Percentiles rank a stretch among this genome's conserved stretches.
Conservation (phyloP, 2,329 filamentous ascomycete genomes). For the Alternaria longipes region DNA sequence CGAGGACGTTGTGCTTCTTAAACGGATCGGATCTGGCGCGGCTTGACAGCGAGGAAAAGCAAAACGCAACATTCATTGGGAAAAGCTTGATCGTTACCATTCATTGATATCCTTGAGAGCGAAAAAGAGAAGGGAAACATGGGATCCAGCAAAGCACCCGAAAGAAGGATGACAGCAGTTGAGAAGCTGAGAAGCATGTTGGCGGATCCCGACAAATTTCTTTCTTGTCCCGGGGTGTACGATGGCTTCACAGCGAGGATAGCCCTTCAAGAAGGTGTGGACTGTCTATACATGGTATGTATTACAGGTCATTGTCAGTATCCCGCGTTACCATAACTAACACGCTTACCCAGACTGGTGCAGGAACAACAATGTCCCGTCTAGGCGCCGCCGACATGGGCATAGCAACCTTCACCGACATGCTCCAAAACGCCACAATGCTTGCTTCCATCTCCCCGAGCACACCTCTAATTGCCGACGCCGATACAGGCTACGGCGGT, state of each 20-base stretch:
- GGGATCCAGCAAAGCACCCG: slow-evolving; percentile 15
- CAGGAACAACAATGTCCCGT: slow-evolving; percentile 68
- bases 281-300: slow-evolving; percentile 72
- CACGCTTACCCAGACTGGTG: slow-evolving; percentile 62
- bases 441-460: slow-evolving; percentile 66
- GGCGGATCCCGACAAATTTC: slow-evolving; percentile 43
- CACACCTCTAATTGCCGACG: slow-evolving; percentile 69
- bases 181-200: slow-evolving; percentile 45
- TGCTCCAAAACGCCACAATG: slow-evolving; percentile 71
- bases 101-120: neutral
- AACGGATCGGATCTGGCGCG: neutral
- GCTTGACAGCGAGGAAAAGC: neutral
- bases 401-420: slow-evolving; percentile 69
- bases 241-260: slow-evolving; percentile 73
- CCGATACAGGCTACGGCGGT: slow-evolving; percentile 65
- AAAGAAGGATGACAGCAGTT: slow-evolving; percentile 34
- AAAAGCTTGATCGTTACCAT: neutral
- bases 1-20: neutral
- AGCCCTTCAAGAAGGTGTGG: slow-evolving; percentile 69
- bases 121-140: slow-evolving; percentile 13
- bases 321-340: neutral
- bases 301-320: neutral
- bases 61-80: neutral
- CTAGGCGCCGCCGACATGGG: slow-evolving; percentile 72
- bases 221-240: slow-evolving; percentile 73